A percentile compares a stretch with the other conserved stretches of the same genome.
Evolutionary conservation across 352 stramenopile species (phyloP).

Genomic region (Phytopythium oedochilum): DNA sequence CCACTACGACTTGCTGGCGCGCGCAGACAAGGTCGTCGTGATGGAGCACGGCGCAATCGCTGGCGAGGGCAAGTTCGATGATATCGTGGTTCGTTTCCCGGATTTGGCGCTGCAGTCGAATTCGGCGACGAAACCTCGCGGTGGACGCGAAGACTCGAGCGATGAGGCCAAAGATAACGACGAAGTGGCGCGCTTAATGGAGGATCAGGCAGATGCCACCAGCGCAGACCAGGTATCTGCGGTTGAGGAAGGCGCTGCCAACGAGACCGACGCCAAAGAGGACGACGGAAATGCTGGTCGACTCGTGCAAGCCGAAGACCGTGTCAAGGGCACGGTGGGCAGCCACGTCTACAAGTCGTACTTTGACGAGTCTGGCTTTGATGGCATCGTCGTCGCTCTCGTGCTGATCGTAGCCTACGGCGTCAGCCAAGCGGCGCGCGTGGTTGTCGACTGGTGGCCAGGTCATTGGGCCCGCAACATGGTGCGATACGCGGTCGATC

Average conservation of each 20-base stretch:
- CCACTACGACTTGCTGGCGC: slow-evolving; percentile 19
- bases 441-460: slow-evolving; percentile 30
- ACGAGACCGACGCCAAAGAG: neutral
- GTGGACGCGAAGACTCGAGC: neutral
- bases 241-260: neutral
- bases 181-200: neutral
- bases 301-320: slow-evolving; percentile 23
- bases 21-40: slow-evolving; percentile 22
- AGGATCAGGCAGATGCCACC: neutral
- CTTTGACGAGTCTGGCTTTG: slow-evolving; percentile 23
- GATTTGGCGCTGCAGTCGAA: slow-evolving; percentile 2
- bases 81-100: slow-evolving; percentile 8
- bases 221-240: neutral
- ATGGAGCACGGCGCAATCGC: slow-evolving; percentile 18
- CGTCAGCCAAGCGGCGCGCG: slow-evolving; percentile 15
- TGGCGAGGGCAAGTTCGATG: slow-evolving; percentile 18
- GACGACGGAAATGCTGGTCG: neutral
- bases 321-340: slow-evolving; percentile 20
- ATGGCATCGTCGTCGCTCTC: slow-evolving; percentile 12
- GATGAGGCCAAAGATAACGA: neutral
- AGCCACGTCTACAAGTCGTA: slow-evolving; percentile 19
- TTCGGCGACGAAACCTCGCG: neutral
- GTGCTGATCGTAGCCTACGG: slow-evolving; percentile 7
- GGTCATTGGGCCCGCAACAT: slow-evolving; percentile 31
- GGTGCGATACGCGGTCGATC: slow-evolving; percentile 11